These are phyloP conservation scores for Eucalyptus tenuipes DNA, from an alignment of 345 rosid genomes.

Conservation along the genomic window DNA sequence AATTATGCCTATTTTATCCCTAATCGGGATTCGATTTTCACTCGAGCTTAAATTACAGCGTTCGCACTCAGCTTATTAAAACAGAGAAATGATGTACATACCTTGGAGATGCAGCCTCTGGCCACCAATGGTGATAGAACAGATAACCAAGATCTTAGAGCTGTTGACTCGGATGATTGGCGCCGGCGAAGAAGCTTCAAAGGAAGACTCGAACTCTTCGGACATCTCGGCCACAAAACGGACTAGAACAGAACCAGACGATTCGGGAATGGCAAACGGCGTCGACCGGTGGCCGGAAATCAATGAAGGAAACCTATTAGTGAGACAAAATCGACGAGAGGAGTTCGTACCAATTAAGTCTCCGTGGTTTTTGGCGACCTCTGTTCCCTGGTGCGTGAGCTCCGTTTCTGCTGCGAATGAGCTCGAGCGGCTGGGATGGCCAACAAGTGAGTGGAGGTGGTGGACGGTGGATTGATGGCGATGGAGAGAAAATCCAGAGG, in stretches of 20 bases:
- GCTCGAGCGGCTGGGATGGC: background rate
- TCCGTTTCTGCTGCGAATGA: background rate
- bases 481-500: too few relatives aligned
- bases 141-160: background rate
- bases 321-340: background rate
- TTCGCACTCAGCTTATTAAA: background rate
- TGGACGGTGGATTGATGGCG: too few relatives aligned
- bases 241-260: background rate
- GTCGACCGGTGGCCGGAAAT: rapidly evolving
- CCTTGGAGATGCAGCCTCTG: background rate
- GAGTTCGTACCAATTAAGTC: background rate
- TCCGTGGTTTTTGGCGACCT: background rate
- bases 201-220: background rate
- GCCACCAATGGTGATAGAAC: background rate
- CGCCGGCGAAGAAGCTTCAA: background rate
- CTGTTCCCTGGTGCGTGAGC: background rate
- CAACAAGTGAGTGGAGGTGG: background rate
- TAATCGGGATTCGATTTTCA: too few relatives aligned
- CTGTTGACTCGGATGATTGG: too few relatives aligned
- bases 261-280: background rate
- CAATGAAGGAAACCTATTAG: background rate
- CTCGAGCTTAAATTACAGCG: background rate
- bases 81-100: background rate
- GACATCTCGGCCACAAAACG: background rate
- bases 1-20: background rate